phyloP scores from a whole-genome alignment of 140 eudicot species.

The Cichorium intybus region DNA sequence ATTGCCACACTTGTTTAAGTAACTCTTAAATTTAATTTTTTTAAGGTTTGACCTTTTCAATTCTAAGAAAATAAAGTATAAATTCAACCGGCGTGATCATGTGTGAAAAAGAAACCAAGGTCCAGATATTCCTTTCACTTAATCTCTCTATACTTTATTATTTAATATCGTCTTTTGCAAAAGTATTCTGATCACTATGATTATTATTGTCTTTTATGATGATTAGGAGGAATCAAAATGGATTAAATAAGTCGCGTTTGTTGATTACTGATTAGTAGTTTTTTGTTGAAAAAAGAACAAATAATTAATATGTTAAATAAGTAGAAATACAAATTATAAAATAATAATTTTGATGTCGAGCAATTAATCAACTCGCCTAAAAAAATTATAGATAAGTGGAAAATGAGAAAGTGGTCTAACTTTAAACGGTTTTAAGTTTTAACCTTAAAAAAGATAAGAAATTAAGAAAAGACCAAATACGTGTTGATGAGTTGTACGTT shows the following conservation, averaged over 20 bases:
- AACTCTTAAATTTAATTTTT: not conserved
- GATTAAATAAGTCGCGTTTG: not conserved
- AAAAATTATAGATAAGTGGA: no score
- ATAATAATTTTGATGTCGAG: not conserved
- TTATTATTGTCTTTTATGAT: conserved; percentile 1
- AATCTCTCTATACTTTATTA: not conserved
- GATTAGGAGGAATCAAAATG: not conserved
- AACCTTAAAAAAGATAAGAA: not conserved
- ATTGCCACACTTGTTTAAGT: not conserved
- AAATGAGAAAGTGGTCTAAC: no score
- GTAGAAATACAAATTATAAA: not conserved
- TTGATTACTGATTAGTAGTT: not conserved
- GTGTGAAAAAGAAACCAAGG: conserved; percentile 10
- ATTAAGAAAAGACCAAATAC: no score
- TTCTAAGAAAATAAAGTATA: not conserved
- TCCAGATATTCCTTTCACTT: conserved; percentile 31
- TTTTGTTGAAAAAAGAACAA: not conserved
- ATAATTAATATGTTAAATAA: not conserved
- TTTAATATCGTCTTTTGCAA: not conserved
- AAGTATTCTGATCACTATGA: not conserved
- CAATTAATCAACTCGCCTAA: not conserved
- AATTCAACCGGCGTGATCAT: conserved; percentile 31
- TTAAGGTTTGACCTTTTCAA: conserved; percentile 24
- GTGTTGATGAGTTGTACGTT: no score
- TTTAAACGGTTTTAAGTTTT: no score